A percentile compares a stretch with the other conserved stretches of the same genome.
These are phyloP conservation scores for Mycena chlorophos DNA, from an alignment of 768 basidiomycete genomes.

Conservation along the genomic window DNA sequence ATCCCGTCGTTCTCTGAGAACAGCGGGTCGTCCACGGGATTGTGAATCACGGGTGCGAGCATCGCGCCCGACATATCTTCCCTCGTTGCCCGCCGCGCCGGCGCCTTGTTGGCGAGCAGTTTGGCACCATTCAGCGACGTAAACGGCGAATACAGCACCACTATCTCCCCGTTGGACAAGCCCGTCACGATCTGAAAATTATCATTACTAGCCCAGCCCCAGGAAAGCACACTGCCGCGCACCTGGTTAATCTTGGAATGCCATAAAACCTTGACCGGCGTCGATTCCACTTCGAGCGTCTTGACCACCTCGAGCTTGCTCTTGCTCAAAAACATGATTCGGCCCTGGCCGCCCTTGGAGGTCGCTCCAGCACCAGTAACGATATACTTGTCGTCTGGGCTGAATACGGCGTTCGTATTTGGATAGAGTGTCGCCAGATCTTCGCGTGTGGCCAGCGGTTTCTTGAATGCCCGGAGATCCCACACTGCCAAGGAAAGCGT, in stretches of 20 bases:
- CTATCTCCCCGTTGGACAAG: constrained; percentile 83
- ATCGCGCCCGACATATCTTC: constrained; percentile 89
- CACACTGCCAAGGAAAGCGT: constrained; percentile 60
- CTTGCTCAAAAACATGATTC: constrained; percentile 71
- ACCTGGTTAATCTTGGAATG: constrained; percentile 98
- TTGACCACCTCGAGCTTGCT: constrained; percentile 69
- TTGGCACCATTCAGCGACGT: constrained; percentile 93
- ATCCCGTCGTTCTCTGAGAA: constrained; percentile 79
- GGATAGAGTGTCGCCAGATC: constrained; percentile 80
- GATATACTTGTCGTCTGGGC: constrained; percentile 88
- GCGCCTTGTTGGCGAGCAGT: constrained; percentile 83
- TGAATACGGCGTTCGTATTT: constrained; percentile 91
- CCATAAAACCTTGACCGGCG: constrained; percentile 90
- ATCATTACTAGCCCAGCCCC: constrained; percentile 2
- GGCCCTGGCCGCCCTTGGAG: constrained; percentile 67
- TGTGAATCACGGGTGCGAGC: constrained; percentile 84
- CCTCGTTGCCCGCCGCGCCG: constrained; percentile 74
- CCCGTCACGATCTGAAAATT: constrained; percentile 75
- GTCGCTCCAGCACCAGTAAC: constrained; percentile 79
- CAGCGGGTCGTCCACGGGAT: constrained; percentile 90
- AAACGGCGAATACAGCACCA: constrained; percentile 88
- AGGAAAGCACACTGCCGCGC: constrained; percentile 30
- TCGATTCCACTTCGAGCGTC: constrained; percentile 66
- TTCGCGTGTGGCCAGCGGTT: constrained; percentile 70
- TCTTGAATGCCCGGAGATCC: constrained; percentile 91